Percentiles rank a stretch among this genome's conserved stretches.
Conservation (phyloP, 1,284 basidiomycete species). For the Ustilago nuda region DNA sequence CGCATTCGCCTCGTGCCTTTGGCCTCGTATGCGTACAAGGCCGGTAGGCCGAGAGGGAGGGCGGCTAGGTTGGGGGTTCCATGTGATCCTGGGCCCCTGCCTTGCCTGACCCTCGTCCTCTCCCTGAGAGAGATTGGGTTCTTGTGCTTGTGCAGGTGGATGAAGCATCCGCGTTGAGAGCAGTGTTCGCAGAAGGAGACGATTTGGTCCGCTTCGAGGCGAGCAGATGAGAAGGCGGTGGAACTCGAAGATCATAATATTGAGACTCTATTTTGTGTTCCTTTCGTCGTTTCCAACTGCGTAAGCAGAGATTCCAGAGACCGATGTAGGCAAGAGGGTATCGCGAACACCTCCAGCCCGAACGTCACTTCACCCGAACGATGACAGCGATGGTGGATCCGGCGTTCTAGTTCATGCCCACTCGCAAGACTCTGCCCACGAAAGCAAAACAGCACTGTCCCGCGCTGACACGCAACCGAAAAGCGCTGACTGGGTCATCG, state of each 20-base stretch:
- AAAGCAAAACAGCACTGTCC: conserved; percentile 1
- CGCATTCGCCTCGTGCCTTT: conserved; percentile 35
- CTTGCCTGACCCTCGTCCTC: conserved; percentile 14
- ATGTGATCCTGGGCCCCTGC: conserved; percentile 35
- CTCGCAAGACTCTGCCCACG: conserved; percentile 26
- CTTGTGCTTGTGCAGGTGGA: conserved; percentile 29
- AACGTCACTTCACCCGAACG: not conserved
- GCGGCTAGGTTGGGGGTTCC: conserved; percentile 28
- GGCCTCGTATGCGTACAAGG: conserved; percentile 31
- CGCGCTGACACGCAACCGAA: conserved; percentile 4
- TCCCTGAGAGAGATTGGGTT: conserved; percentile 1
- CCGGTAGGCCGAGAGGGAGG: conserved; percentile 40
- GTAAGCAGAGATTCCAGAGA: not conserved
- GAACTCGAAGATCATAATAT: not conserved
- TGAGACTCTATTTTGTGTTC: not conserved
- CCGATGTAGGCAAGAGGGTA: not conserved
- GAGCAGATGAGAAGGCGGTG: too few species aligned
- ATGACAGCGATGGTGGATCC: conserved; percentile 45
- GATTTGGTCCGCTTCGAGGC: too few species aligned
- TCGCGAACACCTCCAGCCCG: not conserved
- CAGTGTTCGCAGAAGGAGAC: too few species aligned
- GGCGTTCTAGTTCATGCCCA: conserved; percentile 27
- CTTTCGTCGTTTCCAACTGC: not conserved
- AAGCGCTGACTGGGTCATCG: conserved; percentile 42
- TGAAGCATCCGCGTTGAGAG: not conserved